Percentiles rank a stretch among this genome's conserved stretches.
Evolutionary conservation across 305 asterid species (phyloP).

Genomic region (Salvia sclarea): DNA sequence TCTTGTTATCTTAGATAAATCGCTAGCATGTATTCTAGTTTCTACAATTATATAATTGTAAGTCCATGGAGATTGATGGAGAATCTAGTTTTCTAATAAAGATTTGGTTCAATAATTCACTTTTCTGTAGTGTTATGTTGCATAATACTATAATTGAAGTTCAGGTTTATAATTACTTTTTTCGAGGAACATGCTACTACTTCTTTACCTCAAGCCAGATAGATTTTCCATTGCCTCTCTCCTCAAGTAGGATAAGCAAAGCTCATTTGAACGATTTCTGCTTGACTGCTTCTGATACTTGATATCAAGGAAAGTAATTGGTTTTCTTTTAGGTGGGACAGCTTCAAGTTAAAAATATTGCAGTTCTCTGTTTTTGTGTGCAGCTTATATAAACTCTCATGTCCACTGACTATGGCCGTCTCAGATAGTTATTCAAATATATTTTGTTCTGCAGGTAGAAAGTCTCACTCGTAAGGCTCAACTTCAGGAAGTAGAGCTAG

Average conservation of each 20-base stretch:
- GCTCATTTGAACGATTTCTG: constrained; percentile 12
- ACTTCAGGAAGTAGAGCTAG: constrained; percentile 67
- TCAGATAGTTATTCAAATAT: constrained; percentile 13
- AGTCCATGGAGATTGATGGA: constrained; percentile 26
- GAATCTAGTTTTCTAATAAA: too few relatives aligned
- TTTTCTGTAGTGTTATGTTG: not conserved
- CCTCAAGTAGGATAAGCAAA: constrained; percentile 12
- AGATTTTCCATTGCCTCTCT: constrained; percentile 8
- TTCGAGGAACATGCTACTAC: constrained; percentile 1
- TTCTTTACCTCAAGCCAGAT: constrained; percentile 4
- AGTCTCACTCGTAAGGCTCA: constrained; percentile 63
- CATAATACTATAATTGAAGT: constrained; percentile 4
- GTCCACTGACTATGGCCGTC: constrained; percentile 10
- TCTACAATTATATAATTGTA: not conserved
- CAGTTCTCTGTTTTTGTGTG: not conserved
- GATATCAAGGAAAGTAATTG: not conserved
- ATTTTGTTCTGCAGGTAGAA: constrained; percentile 56
- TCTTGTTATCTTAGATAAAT: not conserved
- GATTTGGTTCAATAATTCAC: constrained; percentile 22
- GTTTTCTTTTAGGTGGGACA: not conserved
- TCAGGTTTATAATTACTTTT: not conserved
- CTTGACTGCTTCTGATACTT: constrained; percentile 16
- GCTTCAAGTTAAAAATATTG: constrained; percentile 11
- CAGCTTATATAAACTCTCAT: constrained; percentile 7
- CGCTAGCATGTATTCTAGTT: constrained; percentile 16